Base-by-base conservation (phyloP, 768 basidiomycete genomes). In the Coprinopsis strossmayeri region DNA sequence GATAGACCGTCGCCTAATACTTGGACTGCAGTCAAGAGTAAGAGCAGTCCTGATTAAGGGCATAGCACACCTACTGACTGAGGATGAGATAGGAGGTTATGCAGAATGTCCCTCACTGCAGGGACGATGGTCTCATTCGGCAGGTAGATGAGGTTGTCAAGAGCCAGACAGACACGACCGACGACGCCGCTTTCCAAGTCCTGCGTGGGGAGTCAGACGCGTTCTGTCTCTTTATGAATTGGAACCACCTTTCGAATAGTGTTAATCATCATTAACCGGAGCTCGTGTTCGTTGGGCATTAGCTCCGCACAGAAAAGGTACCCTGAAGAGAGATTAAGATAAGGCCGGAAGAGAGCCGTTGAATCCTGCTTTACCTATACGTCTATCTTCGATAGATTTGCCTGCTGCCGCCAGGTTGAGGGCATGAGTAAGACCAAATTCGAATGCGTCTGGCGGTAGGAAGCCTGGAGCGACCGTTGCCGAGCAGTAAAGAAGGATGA, bases 231-330 rank as follows among this genome's bases (percentile, higher is more conserved):
- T 17, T 27, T 3, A 45, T n/a, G 12, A 11, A 27, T 15, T 32
- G 25, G 3, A 17, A 32, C 15, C 56, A 82, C 90, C 75, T 92
- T 92, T 53, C 88, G 81, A 27, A 91, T 61, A 3, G 90, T 91
- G 55, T 93, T 93, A 50, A 92, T 82, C 18, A 91, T 73, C 84
- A 93, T 90, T 20, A 93, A 69, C 44, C 80, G 76, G 26, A 91
- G 69, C 51, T 90, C 87, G 58, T 90, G 80, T 30, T 73, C 63
- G 5, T 67, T 57, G 32, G 79, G 77, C 81, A 92, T 88, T 18
- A 87, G 62, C 59, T 86, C 80, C 46, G 73, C 63, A 58, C 89
- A 91, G 59, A 88, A 91, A 5, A 84, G 64, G 65, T 91, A 91
- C 11, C 88, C 89, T 92, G 54, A 3, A 11, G 21, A 5, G 24